These are phyloP conservation scores for Ophiostoma angusticollis DNA, from an alignment of 2,329 filamentous ascomycete species.

Conservation along the genomic window DNA sequence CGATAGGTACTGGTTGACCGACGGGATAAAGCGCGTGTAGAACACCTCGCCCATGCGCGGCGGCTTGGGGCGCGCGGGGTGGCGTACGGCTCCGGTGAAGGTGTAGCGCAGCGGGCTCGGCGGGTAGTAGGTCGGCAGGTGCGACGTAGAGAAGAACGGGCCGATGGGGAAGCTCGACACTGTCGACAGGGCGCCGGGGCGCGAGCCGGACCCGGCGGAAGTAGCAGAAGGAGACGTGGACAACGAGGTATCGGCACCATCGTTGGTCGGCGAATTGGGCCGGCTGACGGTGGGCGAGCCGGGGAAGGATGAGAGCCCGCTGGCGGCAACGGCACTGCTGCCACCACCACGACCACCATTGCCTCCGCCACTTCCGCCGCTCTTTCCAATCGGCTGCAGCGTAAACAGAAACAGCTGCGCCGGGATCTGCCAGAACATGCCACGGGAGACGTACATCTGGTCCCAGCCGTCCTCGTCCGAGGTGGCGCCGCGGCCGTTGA, in stretches of 20 bases:
- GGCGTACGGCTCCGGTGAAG: slow-evolving; percentile 64
- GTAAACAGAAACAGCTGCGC: slow-evolving; percentile 80
- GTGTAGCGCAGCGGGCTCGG: slow-evolving; percentile 71
- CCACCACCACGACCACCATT: not conserved
- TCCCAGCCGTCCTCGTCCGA: slow-evolving; percentile 55
- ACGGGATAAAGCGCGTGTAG: slow-evolving; percentile 78
- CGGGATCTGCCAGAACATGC: slow-evolving; percentile 87
- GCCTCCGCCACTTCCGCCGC: not conserved
- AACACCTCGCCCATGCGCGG: slow-evolving; percentile 83
- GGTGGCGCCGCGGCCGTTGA: slow-evolving; percentile 21
- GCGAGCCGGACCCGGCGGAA: no score
- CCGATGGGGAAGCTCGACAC: slow-evolving; percentile 36
- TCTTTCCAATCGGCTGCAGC: slow-evolving; percentile 43
- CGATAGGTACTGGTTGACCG: slow-evolving; percentile 69
- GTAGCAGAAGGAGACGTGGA: slow-evolving; percentile 14
- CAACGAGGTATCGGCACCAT: slow-evolving; percentile 11
- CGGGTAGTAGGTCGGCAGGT: slow-evolving; percentile 84
- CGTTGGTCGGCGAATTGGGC: slow-evolving; percentile 34
- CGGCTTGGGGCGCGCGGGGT: slow-evolving; percentile 78
- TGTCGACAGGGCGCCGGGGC: no score
- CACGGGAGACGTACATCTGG: slow-evolving; percentile 68
- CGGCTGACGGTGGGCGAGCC: slow-evolving; percentile 41
- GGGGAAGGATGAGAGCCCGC: slow-evolving; percentile 25
- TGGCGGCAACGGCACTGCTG: slow-evolving; percentile 14
- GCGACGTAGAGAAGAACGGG: slow-evolving; percentile 69